Base-by-base conservation (phyloP, 2,329 filamentous ascomycete species). In the Ophiostoma himal-ulmi region DNA sequence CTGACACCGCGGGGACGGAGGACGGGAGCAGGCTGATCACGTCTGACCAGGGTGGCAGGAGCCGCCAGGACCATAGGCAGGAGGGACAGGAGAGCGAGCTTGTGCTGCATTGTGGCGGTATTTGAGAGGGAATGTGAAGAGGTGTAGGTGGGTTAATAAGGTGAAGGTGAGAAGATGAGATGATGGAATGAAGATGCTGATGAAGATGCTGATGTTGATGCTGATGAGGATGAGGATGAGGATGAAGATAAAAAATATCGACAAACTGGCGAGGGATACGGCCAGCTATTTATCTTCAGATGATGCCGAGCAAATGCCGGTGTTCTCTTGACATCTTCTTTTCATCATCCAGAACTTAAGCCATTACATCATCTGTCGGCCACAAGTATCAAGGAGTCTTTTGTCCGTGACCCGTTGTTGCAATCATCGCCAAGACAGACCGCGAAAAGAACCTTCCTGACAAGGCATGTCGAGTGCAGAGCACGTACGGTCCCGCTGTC, bases 1-100 rank as follows among this genome's bases (percentile, higher is more conserved):
- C 74, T 68, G 44, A 77, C 78, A 69, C 75, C 77, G 70, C 78
- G 77, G 39, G 80, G 77, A 89, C 91, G 80, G 5, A 67, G 37
- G 64, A 68, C 39, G 34, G 68, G 65, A 68, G 68, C 74, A 68
- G 34, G 68, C 57, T 52, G 37, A 37, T 67, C 52, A 13, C 41
- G 44, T 26, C 30, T 54, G 41, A 4, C 26, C 26, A 36, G 6
- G 13, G 41, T 14, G 6, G 41, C 13, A 14, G 26, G 66, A 52
- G 70, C 52, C 13, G 48, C 52, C 48, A 52, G 37, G 68, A 67
- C 65, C 65, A 67, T 22, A 41, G 65, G 65, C 68, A 54, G 39
- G 36, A 71, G 70, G 6, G 80, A 75, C 72, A 80, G 72, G 34
- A 80, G 74, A 60, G 80, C 77, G 70, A 82, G 77, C 70, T 44